A percentile compares a stretch with the other conserved stretches of the same genome.
phyloP scores from a whole-genome alignment of 1,284 basidiomycete genomes.

The Puccinia brachypodii region DNA sequence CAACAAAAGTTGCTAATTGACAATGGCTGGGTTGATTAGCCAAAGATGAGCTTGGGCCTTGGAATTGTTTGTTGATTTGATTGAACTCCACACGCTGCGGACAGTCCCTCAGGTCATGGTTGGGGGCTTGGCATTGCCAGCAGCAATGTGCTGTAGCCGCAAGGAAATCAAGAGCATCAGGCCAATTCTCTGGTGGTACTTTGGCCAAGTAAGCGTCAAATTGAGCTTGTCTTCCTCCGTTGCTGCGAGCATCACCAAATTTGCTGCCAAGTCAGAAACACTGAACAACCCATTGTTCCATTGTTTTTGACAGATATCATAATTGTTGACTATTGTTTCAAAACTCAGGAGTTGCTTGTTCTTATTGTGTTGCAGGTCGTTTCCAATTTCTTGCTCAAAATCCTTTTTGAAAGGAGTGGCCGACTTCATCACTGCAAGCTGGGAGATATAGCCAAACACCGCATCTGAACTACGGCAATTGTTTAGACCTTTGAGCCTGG shows the following conservation, averaged over 20 bases:
- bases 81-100: background rate
- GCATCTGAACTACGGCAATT: background rate
- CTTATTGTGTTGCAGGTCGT: background rate
- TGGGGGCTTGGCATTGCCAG: background rate
- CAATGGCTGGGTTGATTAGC: background rate
- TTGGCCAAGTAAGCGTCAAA: background rate
- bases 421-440: background rate
- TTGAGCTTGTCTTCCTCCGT: background rate
- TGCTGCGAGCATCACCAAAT: background rate
- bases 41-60: background rate
- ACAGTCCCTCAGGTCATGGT: background rate
- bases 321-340: background rate
- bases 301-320: background rate
- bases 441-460: background rate
- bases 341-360: background rate
- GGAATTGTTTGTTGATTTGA: background rate
- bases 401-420: background rate
- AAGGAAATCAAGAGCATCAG: conserved; percentile 1
- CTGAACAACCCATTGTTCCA: background rate
- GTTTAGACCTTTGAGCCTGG: background rate
- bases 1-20: background rate
- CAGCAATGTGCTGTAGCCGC: background rate
- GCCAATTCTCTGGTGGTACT: background rate
- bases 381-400: background rate
- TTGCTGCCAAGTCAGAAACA: background rate